Evolutionary conservation across 345 rosid species (phyloP).

Genomic region (Erucastrum elatum): DNA sequence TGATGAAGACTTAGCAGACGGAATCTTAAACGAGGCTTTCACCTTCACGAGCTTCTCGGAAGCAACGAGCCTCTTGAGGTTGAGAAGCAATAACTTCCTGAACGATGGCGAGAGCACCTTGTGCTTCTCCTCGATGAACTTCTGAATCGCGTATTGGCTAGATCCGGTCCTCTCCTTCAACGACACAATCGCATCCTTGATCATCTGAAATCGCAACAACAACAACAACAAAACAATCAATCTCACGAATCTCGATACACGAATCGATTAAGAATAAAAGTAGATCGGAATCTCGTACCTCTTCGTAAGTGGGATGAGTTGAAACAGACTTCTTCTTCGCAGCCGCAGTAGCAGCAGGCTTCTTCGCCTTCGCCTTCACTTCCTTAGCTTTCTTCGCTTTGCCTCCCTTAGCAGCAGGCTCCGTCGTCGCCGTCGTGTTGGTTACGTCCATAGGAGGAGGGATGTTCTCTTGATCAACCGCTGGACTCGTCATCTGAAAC

Average conservation of each 20-base stretch:
- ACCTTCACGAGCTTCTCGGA: slow-evolving; percentile 72
- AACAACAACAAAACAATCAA: background rate
- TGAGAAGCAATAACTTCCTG: slow-evolving; percentile 59
- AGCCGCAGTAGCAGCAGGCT: slow-evolving; percentile 34
- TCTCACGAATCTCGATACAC: background rate
- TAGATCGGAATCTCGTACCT: slow-evolving; percentile 46
- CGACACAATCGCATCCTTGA: slow-evolving; percentile 65
- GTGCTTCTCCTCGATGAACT: slow-evolving; percentile 76
- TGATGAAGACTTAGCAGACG: slow-evolving; percentile 34
- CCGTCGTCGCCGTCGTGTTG: slow-evolving; percentile 13
- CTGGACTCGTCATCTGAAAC: background rate
- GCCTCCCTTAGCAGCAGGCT: slow-evolving; percentile 39
- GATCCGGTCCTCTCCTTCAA: slow-evolving; percentile 88
- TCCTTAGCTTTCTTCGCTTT: slow-evolving; percentile 54
- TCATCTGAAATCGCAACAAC: slow-evolving; percentile 50
- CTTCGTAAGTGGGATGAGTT: slow-evolving; percentile 71
- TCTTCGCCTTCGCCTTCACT: slow-evolving; percentile 37
- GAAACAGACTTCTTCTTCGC: slow-evolving; percentile 49
- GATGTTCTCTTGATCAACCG: background rate
- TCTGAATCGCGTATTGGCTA: slow-evolving; percentile 82
- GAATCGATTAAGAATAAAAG: background rate
- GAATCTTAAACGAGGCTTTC: slow-evolving; percentile 72
- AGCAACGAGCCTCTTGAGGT: slow-evolving; percentile 69
- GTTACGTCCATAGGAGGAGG: slow-evolving; percentile 39
- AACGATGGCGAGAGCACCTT: slow-evolving; percentile 57